Evolutionary conservation across 1,284 basidiomycete species (phyloP).

Genomic region (Paramarasmius palmivorus): DNA sequence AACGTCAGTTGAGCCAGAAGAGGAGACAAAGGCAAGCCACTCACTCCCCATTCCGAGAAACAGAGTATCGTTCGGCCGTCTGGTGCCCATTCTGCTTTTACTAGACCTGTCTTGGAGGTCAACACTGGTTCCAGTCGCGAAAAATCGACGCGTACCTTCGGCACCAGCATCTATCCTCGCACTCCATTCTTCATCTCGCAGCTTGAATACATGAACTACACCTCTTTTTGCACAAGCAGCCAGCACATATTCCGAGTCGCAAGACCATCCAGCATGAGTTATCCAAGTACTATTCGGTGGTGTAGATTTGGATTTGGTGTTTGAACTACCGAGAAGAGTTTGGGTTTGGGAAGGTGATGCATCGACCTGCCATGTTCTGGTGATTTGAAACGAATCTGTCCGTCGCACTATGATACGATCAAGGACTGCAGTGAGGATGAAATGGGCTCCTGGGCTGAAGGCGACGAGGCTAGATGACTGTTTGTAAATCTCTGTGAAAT

Average conservation of each 20-base stretch:
- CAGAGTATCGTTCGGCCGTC: slow-evolving; percentile 80
- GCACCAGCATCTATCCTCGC: slow-evolving; percentile 74
- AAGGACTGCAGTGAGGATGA: slow-evolving; percentile 71
- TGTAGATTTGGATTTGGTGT: background rate
- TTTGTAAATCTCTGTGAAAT: slow-evolving; percentile 82
- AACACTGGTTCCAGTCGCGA: slow-evolving; percentile 2
- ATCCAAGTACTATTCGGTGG: slow-evolving; percentile 39
- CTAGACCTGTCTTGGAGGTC: slow-evolving; percentile 46
- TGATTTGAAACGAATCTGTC: slow-evolving; percentile 74
- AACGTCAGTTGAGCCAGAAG: slow-evolving; percentile 5
- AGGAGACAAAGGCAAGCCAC: slow-evolving; percentile 30
- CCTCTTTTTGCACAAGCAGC: slow-evolving; percentile 69
- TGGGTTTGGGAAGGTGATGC: slow-evolving; percentile 47
- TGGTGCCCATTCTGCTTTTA: slow-evolving; percentile 83
- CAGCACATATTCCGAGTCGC: slow-evolving; percentile 79
- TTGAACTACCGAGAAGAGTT: slow-evolving; percentile 35
- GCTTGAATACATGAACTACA: slow-evolving; percentile 69
- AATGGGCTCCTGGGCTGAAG: slow-evolving; percentile 76
- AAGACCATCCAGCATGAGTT: slow-evolving; percentile 80
- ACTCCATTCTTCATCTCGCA: slow-evolving; percentile 73
- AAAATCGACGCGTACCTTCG: slow-evolving; percentile 50
- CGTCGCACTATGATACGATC: slow-evolving; percentile 74
- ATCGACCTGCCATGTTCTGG: slow-evolving; percentile 69
- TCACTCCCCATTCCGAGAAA: slow-evolving; percentile 86
- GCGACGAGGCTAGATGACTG: slow-evolving; percentile 65